Percentiles rank a stretch among this genome's conserved stretches.
phyloP scores from a whole-genome alignment of 2,329 filamentous ascomycete species.

The Alternaria gansuensis region DNA sequence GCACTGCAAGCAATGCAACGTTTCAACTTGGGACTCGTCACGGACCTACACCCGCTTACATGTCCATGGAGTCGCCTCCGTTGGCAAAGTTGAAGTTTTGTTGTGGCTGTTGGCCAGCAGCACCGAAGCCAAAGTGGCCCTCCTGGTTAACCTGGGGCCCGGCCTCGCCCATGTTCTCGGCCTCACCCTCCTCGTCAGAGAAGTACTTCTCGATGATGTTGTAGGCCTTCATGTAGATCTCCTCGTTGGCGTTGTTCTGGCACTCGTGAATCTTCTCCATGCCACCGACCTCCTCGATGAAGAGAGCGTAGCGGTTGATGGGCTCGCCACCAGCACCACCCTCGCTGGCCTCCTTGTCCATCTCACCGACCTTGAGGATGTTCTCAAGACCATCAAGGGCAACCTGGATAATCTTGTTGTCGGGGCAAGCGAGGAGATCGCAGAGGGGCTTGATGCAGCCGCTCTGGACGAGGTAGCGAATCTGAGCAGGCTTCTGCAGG shows the following conservation, averaged over 20 bases:
- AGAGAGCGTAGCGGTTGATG: conserved; percentile 96
- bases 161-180: conserved; percentile 79
- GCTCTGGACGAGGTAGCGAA: conserved; percentile 89
- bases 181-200: conserved; percentile 91
- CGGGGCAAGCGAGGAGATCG: conserved; percentile 92
- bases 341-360: conserved; percentile 91
- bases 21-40: conserved; percentile 21
- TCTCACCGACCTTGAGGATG: conserved; percentile 98
- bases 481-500: conserved; percentile 98
- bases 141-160: conserved; percentile 75
- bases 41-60: conserved; percentile 59
- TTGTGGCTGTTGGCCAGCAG: conserved; percentile 66
- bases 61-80: conserved; percentile 77
- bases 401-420: conserved; percentile 99
- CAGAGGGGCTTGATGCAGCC: conserved; percentile 98
- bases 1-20: conserved; percentile 15
- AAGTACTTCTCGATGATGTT: conserved; percentile 99
- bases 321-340: conserved; percentile 64
- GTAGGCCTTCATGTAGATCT: conserved; percentile 99
- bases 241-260: conserved; percentile 99
- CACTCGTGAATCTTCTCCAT: conserved; percentile 99
- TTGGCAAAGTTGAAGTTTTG: conserved; percentile 95
- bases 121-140: conserved; percentile 81
- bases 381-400: conserved; percentile 98
- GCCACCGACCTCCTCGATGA: conserved; percentile 97